Conservation (phyloP, 371 early-diverging fungal genomes). For the Coemansia sp. region DNA sequence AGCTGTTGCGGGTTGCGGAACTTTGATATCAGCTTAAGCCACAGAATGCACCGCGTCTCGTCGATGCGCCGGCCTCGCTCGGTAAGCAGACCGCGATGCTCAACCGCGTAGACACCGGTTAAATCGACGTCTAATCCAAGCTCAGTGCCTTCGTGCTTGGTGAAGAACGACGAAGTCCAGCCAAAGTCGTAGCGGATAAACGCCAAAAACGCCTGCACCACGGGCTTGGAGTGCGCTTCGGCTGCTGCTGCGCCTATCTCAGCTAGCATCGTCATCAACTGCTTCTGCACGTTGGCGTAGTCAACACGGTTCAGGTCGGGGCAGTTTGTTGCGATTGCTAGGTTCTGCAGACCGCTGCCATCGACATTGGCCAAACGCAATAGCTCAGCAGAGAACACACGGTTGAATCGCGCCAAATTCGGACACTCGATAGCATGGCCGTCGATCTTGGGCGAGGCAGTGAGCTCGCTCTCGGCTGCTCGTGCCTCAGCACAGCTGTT, state of each 20-base stretch:
- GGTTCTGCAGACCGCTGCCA: background rate
- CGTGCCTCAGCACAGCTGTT: conserved; percentile 1
- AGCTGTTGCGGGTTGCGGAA: conserved; percentile 68
- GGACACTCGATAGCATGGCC: conserved; percentile 48
- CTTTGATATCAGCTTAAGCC: conserved; percentile 73
- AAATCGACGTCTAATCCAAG: conserved; percentile 31
- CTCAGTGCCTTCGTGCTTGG: conserved; percentile 52
- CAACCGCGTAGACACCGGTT: conserved; percentile 51
- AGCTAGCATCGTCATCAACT: conserved; percentile 67
- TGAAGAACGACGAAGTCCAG: conserved; percentile 52
- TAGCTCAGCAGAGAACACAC: conserved; percentile 13
- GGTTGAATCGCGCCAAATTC: conserved; percentile 36
- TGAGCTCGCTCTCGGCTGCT: conserved; percentile 3
- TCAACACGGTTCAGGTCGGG: conserved; percentile 65
- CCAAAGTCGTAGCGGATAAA: conserved; percentile 65
- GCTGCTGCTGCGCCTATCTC: conserved; percentile 65
- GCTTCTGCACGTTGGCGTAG: conserved; percentile 72
- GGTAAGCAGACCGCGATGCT: conserved; percentile 44
- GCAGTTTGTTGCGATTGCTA: conserved; percentile 13
- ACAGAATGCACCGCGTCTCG: conserved; percentile 52
- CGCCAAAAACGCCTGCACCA: conserved; percentile 76
- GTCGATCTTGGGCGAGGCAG: conserved; percentile 31
- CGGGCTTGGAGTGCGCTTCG: conserved; percentile 66
- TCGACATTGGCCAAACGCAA: conserved; percentile 6
- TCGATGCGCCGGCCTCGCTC: conserved; percentile 10